These are phyloP conservation scores for Myxozyma mucilagina DNA, from an alignment of 805 yeast species.

Conservation along the genomic window DNA sequence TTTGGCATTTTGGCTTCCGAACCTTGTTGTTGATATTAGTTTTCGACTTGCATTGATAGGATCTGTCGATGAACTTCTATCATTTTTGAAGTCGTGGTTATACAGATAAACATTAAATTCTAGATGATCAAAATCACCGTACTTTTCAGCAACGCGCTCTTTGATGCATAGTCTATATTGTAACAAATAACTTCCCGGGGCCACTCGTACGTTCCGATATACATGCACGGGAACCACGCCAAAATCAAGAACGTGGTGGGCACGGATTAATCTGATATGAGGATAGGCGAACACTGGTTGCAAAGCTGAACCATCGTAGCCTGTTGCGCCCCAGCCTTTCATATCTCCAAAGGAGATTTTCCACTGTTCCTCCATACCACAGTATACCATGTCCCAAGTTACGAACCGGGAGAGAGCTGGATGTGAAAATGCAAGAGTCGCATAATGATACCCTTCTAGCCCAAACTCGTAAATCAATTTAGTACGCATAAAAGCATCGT, in stretches of 20 bases:
- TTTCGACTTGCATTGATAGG: not conserved
- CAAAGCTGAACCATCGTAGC: conserved; percentile 4
- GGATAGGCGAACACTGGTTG: conserved; percentile 6
- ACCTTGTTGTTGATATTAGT: not conserved
- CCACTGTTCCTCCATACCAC: conserved; percentile 11
- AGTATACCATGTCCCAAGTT: conserved; percentile 8
- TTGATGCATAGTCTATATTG: conserved; percentile 7
- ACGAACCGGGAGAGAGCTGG: not conserved
- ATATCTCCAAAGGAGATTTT: conserved; percentile 8
- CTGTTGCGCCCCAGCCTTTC: conserved; percentile 12
- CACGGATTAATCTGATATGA: conserved; percentile 4
- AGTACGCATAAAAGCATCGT: conserved; percentile 4
- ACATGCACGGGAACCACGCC: conserved; percentile 5
- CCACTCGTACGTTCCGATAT: conserved; percentile 1
- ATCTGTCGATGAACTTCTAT: conserved; percentile 1
- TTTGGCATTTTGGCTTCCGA: not conserved
- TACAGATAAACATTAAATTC: conserved; percentile 6
- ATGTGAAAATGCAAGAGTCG: not conserved
- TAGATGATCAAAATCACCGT: conserved; percentile 3
- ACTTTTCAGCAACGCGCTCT: conserved; percentile 4
- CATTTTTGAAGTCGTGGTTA: conserved; percentile 1
- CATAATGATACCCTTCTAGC: conserved; percentile 7
- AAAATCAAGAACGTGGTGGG: conserved; percentile 7
- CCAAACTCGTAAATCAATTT: conserved; percentile 9
- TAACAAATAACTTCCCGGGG: conserved; percentile 6